These are phyloP conservation scores for Sporisorium sorghi DNA, from an alignment of 1,284 basidiomycete genomes.

Conservation along the genomic window DNA sequence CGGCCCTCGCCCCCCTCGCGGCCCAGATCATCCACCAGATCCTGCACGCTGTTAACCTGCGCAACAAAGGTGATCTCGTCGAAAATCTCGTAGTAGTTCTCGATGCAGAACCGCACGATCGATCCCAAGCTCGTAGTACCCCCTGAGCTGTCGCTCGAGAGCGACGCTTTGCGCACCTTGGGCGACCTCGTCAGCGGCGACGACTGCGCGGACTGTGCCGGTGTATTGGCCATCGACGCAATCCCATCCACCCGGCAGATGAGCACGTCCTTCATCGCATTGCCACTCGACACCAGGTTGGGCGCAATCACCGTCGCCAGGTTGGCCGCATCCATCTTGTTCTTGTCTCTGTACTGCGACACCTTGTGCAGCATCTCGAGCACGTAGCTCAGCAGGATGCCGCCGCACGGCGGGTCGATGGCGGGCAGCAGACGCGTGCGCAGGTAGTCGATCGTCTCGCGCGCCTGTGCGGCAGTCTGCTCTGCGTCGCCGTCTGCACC, in stretches of 20 bases:
- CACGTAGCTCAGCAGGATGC: conserved; percentile 79
- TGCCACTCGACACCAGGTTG: conserved; percentile 73
- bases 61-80: conserved; percentile 70
- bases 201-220: background rate
- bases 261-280: conserved; percentile 53
- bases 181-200: conserved; percentile 6
- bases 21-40: conserved; percentile 32
- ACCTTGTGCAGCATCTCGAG: conserved; percentile 82
- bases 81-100: conserved; percentile 84
- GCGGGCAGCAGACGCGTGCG: conserved; percentile 72
- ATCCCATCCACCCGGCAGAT: conserved; percentile 77
- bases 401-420: conserved; percentile 76
- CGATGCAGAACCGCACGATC: conserved; percentile 80
- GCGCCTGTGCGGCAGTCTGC: conserved; percentile 62
- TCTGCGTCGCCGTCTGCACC: background rate
- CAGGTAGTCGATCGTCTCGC: conserved; percentile 71
- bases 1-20: background rate
- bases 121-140: conserved; percentile 73
- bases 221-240: conserved; percentile 75
- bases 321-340: conserved; percentile 85
- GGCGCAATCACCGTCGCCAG: conserved; percentile 81
- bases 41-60: conserved; percentile 29
- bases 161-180: conserved; percentile 13
- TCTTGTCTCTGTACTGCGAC: conserved; percentile 75
- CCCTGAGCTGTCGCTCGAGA: background rate